These are phyloP conservation scores for Picea mariana DNA, from an alignment of 83 land plant genomes.

Conservation along the genomic window DNA sequence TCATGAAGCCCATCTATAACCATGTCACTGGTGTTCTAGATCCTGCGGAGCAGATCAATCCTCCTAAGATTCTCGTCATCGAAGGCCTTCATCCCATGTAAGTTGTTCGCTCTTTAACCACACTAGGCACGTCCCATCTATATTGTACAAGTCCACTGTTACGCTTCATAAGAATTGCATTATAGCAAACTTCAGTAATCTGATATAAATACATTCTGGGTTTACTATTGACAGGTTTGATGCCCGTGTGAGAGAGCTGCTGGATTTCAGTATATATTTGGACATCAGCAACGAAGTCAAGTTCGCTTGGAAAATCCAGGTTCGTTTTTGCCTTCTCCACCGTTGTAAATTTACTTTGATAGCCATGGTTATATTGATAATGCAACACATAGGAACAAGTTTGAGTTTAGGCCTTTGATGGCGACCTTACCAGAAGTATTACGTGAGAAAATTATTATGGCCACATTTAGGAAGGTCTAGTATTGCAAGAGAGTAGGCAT, in stretches of 20 bases:
- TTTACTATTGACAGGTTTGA: slow-evolving; percentile 27
- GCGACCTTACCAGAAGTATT: no score
- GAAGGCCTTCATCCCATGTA: slow-evolving; percentile 95
- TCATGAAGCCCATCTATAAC: slow-evolving; percentile 94
- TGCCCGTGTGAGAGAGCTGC: slow-evolving; percentile 41
- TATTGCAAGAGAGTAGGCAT: no score
- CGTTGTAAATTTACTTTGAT: not conserved
- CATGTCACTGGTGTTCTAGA: slow-evolving; percentile 90
- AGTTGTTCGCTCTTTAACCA: slow-evolving; percentile 16
- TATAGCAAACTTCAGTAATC: no score
- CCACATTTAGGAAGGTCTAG: no score
- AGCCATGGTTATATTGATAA: not conserved
- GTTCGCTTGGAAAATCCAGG: slow-evolving; percentile 61
- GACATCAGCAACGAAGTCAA: slow-evolving; percentile 57
- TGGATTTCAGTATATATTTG: slow-evolving; percentile 57
- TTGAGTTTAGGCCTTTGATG: no score
- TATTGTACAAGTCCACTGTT: no score
- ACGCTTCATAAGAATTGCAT: no score
- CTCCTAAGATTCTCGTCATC: slow-evolving; percentile 94
- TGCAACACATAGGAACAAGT: no score
- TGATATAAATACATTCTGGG: no score
- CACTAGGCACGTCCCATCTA: no score
- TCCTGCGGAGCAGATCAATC: slow-evolving; percentile 85
- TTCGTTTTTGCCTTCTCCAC: not conserved
- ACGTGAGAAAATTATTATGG: no score